phyloP scores from a whole-genome alignment of 805 yeast genomes.

The Candida ovalis region DNA sequence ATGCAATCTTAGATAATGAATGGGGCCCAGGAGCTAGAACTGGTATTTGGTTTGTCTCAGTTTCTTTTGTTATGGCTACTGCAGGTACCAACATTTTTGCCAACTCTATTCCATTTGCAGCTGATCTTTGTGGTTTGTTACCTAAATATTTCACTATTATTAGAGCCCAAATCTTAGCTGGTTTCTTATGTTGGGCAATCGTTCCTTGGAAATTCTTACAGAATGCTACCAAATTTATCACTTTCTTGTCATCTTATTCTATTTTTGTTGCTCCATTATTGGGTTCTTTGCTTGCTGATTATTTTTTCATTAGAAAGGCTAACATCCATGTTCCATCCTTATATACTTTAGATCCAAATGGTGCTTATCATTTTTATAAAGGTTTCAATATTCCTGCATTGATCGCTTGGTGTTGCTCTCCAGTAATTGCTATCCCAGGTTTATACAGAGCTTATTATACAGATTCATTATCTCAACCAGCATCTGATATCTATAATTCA shows the following conservation, averaged over 20 bases:
- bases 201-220: constrained; percentile 23
- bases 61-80: constrained; percentile 21
- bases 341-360: constrained; percentile 13
- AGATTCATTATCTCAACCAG: constrained; percentile 9
- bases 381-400: constrained; percentile 18
- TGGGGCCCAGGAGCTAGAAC: constrained; percentile 28
- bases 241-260: constrained; percentile 21
- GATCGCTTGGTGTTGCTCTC: constrained; percentile 18
- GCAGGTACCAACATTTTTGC: constrained; percentile 31
- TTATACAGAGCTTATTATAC: constrained; percentile 25
- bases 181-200: constrained; percentile 21
- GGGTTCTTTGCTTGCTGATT: constrained; percentile 19
- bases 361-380: constrained; percentile 16
- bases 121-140: constrained; percentile 24
- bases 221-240: constrained; percentile 17
- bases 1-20: constrained; percentile 26
- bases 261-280: constrained; percentile 23
- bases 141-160: constrained; percentile 29
- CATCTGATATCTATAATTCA: constrained; percentile 20
- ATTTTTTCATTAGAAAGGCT: constrained; percentile 17
- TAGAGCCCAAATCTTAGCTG: constrained; percentile 19
- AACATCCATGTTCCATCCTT: constrained; percentile 21
- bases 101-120: constrained; percentile 25
- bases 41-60: constrained; percentile 20
- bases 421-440: constrained; percentile 27